These are phyloP conservation scores for Mayamaea pseudoterrestris DNA, from an alignment of 108 stramenopile genomes.

Conservation along the genomic window DNA sequence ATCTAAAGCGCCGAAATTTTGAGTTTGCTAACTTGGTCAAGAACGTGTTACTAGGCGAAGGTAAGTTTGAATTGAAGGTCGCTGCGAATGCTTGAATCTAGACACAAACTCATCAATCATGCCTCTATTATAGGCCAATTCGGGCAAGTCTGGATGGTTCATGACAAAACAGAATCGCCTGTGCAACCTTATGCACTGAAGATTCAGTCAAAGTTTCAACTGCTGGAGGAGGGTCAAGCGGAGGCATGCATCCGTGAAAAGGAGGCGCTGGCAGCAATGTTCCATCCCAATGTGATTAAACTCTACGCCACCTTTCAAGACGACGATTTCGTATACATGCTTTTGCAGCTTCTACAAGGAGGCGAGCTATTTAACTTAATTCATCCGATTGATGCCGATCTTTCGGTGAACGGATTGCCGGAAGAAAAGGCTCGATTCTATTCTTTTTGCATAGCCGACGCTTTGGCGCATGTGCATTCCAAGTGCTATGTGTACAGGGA, in stretches of 20 bases:
- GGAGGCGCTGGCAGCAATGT: slow-evolving; percentile 26
- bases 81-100: slow-evolving; percentile 45
- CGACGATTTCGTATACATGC: slow-evolving; percentile 50
- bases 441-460: slow-evolving; percentile 55
- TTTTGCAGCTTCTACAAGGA: slow-evolving; percentile 59
- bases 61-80: too few species aligned
- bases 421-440: slow-evolving; percentile 50
- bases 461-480: slow-evolving; percentile 87
- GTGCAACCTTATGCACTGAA: slow-evolving; percentile 75
- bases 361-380: slow-evolving; percentile 66
- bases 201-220: slow-evolving; percentile 76
- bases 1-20: slow-evolving; percentile 27
- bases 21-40: slow-evolving; percentile 45
- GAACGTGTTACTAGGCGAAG: slow-evolving; percentile 13
- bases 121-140: slow-evolving; percentile 77
- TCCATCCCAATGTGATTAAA: slow-evolving; percentile 65
- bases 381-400: slow-evolving; percentile 35
- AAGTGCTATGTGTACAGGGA: slow-evolving; percentile 84
- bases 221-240: slow-evolving; percentile 74
- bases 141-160: slow-evolving; percentile 78
- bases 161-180: slow-evolving; percentile 6
- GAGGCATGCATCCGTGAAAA: slow-evolving; percentile 31
- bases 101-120: slow-evolving; percentile 61
- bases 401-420: slow-evolving; percentile 28
- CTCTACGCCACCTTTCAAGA: slow-evolving; percentile 50